Conservation (phyloP, 371 early-diverging fungal genomes). For the Mortierella sp. region DNA sequence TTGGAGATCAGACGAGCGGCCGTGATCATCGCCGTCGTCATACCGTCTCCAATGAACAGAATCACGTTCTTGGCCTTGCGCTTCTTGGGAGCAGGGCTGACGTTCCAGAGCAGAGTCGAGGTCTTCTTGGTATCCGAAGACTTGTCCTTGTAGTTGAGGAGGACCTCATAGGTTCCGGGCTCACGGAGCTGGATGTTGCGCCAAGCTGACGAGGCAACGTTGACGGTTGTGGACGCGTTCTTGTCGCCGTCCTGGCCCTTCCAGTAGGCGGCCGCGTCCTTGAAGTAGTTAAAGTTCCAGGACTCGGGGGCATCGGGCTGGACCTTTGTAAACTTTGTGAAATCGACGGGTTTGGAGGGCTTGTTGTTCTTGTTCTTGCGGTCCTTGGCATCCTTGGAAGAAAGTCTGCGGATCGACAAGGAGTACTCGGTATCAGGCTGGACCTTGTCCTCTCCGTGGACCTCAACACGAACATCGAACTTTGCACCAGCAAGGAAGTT, state of each 20-base stretch:
- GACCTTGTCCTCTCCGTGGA: slow-evolving; percentile 66
- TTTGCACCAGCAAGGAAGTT: slow-evolving; percentile 68
- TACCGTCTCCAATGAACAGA: slow-evolving; percentile 83
- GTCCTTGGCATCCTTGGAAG: slow-evolving; percentile 1
- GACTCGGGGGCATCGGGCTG: slow-evolving; percentile 59
- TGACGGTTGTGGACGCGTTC: slow-evolving; percentile 58
- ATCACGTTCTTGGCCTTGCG: slow-evolving; percentile 81
- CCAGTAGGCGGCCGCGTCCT: slow-evolving; percentile 65
- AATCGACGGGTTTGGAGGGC: slow-evolving; percentile 54
- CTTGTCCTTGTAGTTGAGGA: slow-evolving; percentile 45
- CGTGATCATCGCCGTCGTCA: slow-evolving; percentile 72
- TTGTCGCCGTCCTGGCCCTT: slow-evolving; percentile 58
- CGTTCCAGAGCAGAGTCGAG: slow-evolving; percentile 62
- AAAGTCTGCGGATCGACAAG: slow-evolving; percentile 61
- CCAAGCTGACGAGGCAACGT: slow-evolving; percentile 71
- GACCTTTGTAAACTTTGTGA: slow-evolving; percentile 60
- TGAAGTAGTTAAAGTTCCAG: slow-evolving; percentile 70
- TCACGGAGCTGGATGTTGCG: slow-evolving; percentile 66
- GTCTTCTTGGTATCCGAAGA: slow-evolving; percentile 43
- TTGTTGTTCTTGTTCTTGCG: slow-evolving; percentile 51
- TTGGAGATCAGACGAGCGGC: slow-evolving; percentile 71
- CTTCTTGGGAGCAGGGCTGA: slow-evolving; percentile 60
- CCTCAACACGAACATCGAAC: slow-evolving; percentile 73
- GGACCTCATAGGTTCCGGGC: slow-evolving; percentile 67
- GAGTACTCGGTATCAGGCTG: slow-evolving; percentile 62